phyloP scores from a whole-genome alignment of 2,329 filamentous ascomycete genomes.

The Clathrospora elynae region DNA sequence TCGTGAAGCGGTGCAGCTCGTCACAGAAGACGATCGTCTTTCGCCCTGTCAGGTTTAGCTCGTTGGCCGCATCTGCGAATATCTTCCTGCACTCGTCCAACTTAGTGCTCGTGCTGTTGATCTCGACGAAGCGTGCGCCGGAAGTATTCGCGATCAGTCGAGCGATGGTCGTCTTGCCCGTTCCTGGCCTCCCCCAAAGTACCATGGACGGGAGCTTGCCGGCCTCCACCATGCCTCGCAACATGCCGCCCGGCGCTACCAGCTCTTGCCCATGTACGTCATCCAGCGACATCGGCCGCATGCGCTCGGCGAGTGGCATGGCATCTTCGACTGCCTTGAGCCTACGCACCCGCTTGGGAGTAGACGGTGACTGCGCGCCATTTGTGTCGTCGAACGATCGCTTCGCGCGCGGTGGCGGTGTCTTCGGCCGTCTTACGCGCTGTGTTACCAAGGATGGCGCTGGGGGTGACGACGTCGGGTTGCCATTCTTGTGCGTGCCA shows the following conservation, averaged over 20 bases:
- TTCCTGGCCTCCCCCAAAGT: slow-evolving; percentile 82
- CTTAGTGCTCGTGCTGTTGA: slow-evolving; percentile 89
- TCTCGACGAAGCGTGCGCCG: slow-evolving; percentile 81
- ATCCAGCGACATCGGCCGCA: slow-evolving; percentile 83
- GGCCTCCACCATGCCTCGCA: slow-evolving; percentile 83
- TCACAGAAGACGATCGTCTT: slow-evolving; percentile 98
- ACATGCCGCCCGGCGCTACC: slow-evolving; percentile 80
- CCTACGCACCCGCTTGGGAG: slow-evolving; percentile 62
- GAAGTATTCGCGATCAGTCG: slow-evolving; percentile 83
- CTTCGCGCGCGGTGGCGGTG: slow-evolving; percentile 36
- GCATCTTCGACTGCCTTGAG: slow-evolving; percentile 65
- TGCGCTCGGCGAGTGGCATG: slow-evolving; percentile 88
- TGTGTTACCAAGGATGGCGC: slow-evolving; percentile 15
- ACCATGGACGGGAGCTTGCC: slow-evolving; percentile 93
- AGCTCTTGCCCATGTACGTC: slow-evolving; percentile 91
- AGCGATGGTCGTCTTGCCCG: slow-evolving; percentile 90
- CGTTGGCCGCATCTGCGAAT: slow-evolving; percentile 81
- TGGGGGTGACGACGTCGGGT: slow-evolving; percentile 28
- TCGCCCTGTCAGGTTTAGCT: slow-evolving; percentile 78
- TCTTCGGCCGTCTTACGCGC: slow-evolving; percentile 28
- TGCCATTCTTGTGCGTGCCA: slow-evolving; percentile 28
- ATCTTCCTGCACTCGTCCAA: slow-evolving; percentile 87
- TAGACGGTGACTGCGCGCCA: slow-evolving; percentile 47
- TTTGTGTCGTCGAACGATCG: slow-evolving; percentile 30
- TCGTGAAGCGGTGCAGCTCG: slow-evolving; percentile 91